A percentile compares a stretch with the other conserved stretches of the same genome.
Conservation (phyloP, 306 rosid genomes). For the Alnus rubra region DNA sequence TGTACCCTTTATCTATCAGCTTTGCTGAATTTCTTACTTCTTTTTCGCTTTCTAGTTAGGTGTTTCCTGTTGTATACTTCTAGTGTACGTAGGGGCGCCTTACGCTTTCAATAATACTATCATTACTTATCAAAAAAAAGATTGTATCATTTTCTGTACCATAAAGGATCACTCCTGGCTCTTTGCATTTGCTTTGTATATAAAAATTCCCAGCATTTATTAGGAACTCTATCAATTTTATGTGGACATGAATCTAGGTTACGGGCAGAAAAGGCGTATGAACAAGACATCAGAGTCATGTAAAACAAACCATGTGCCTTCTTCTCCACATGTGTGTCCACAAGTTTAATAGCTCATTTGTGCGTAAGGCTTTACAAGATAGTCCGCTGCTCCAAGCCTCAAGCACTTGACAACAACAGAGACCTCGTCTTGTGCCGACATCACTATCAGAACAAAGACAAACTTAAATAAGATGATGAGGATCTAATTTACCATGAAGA, state of each 20-base stretch:
- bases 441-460: conserved; percentile 56
- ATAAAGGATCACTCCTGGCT: too few relatives aligned
- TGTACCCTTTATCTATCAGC: too few relatives aligned
- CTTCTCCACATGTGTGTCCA: too few relatives aligned
- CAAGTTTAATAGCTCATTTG: too few relatives aligned
- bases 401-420: conserved; percentile 94
- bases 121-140: too few relatives aligned
- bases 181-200: neutral
- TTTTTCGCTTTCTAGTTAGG: too few relatives aligned
- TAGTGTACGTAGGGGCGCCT: too few relatives aligned
- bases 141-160: too few relatives aligned
- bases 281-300: conserved; percentile 26
- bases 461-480: conserved; percentile 27
- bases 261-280: conserved; percentile 8
- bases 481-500: conserved; percentile 11
- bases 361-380: conserved; percentile 82
- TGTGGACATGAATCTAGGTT: neutral
- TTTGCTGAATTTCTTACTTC: too few relatives aligned
- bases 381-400: conserved; percentile 98
- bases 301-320: too few relatives aligned
- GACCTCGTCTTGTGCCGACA: conserved; percentile 96
- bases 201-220: neutral
- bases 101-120: too few relatives aligned
- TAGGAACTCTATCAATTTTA: neutral
- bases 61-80: too few relatives aligned